A percentile compares a stretch with the other conserved stretches of the same genome.
Conservation (phyloP, 495 filamentous ascomycete genomes). For the Podospora pseudocomata region DNA sequence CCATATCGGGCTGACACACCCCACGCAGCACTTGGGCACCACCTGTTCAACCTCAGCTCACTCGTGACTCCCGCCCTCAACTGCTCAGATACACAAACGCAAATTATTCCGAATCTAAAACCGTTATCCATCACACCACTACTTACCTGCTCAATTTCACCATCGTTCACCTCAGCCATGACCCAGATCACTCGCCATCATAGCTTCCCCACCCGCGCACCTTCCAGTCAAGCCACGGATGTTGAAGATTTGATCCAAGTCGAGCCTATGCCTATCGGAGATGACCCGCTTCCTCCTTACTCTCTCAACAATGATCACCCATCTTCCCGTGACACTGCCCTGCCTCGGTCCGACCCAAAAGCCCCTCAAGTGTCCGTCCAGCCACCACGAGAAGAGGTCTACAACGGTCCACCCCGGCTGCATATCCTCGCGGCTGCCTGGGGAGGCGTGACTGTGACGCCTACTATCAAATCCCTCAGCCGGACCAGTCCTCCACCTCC, state of each 20-base stretch:
- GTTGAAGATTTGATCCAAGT: not conserved
- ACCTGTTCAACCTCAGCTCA: not conserved
- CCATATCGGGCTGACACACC: no score
- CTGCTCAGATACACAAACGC: not conserved
- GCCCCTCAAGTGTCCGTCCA: not conserved
- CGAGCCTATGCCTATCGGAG: not conserved
- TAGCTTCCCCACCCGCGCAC: not conserved
- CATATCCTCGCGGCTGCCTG: constrained; percentile 27
- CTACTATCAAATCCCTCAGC: constrained; percentile 19
- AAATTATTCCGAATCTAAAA: not conserved
- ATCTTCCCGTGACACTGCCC: not conserved
- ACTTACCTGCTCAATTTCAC: not conserved
- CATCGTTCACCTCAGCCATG: not conserved
- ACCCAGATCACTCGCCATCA: not conserved
- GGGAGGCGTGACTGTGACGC: constrained; percentile 29
- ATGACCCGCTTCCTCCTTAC: not conserved
- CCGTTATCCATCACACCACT: no score
- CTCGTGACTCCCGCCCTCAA: not conserved
- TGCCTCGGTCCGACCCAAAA: not conserved
- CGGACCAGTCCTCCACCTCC: not conserved
- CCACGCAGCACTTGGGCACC: not conserved
- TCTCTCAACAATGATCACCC: not conserved
- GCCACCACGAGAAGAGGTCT: constrained; percentile 8
- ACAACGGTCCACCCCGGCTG: constrained; percentile 8
- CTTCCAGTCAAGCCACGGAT: not conserved